Conservation (phyloP, 768 basidiomycete species). For the Cytidiella melzeri region DNA sequence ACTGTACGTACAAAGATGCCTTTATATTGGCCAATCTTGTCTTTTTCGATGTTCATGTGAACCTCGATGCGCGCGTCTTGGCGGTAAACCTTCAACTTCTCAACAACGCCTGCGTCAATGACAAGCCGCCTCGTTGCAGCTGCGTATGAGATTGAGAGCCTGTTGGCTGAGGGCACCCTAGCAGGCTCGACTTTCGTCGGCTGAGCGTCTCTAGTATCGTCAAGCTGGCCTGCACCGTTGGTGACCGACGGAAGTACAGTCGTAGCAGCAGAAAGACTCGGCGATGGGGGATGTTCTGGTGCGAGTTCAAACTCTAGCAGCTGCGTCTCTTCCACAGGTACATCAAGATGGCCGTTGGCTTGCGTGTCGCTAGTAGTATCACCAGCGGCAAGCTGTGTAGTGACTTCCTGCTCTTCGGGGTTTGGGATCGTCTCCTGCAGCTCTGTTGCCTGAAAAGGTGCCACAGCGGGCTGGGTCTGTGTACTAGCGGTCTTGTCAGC, state of each 20-base stretch:
- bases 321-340: slow-evolving; percentile 1
- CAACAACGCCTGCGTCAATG: slow-evolving; percentile 83
- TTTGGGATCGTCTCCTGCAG: slow-evolving; percentile 49
- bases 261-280: slow-evolving; percentile 3
- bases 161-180: slow-evolving; percentile 62
- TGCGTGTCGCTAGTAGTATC: not conserved
- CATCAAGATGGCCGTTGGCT: not conserved
- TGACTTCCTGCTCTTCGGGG: slow-evolving; percentile 27
- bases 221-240: not conserved
- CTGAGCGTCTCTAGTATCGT: slow-evolving; percentile 3
- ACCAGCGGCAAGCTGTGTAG: not conserved
- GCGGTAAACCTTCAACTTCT: slow-evolving; percentile 73
- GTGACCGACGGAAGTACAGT: not conserved
- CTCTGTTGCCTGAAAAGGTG: slow-evolving; percentile 35
- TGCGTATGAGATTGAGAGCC: slow-evolving; percentile 94
- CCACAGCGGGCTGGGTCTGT: slow-evolving; percentile 32
- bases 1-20: slow-evolving; percentile 63
- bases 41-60: slow-evolving; percentile 49
- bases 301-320: slow-evolving; percentile 2
- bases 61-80: slow-evolving; percentile 86
- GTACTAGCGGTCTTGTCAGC: slow-evolving; percentile 38
- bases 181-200: slow-evolving; percentile 24
- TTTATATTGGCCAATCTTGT: slow-evolving; percentile 51
- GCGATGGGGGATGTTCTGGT: slow-evolving; percentile 2
- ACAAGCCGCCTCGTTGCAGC: slow-evolving; percentile 82